These are phyloP conservation scores for Elongisporangium anandrum DNA, from an alignment of 352 stramenopile species.

Conservation along the genomic window DNA sequence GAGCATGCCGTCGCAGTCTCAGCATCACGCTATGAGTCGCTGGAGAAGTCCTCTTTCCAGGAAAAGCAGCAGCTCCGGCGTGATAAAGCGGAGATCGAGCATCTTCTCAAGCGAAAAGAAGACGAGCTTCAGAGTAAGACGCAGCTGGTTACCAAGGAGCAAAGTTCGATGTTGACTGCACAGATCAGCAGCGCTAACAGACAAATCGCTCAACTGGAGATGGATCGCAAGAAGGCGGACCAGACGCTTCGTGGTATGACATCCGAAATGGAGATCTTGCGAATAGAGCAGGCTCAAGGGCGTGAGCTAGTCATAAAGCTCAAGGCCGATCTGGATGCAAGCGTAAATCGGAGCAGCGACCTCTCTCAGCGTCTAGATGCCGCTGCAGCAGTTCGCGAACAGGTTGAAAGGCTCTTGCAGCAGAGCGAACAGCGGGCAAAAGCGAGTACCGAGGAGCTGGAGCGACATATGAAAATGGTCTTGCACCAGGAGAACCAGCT, in stretches of 20 bases:
- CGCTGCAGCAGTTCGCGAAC: not conserved
- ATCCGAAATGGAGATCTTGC: constrained; percentile 7
- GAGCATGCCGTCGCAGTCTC: constrained; percentile 5
- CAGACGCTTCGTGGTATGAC: constrained; percentile 1
- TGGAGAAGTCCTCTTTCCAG: constrained; percentile 15
- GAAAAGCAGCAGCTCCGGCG: constrained; percentile 26
- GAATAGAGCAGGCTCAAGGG: constrained; percentile 13
- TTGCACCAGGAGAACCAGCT: constrained; percentile 44
- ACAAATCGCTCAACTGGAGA: constrained; percentile 7
- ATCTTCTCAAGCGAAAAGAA: constrained; percentile 20
- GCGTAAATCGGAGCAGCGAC: not conserved
- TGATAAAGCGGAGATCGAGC: constrained; percentile 30
- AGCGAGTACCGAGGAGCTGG: constrained; percentile 21
- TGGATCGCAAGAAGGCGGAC: constrained; percentile 1
- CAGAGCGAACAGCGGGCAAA: constrained; percentile 18
- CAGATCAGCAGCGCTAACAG: constrained; percentile 14
- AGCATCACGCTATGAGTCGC: constrained; percentile 7
- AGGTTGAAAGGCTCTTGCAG: constrained; percentile 11
- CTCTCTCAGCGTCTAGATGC: constrained; percentile 4
- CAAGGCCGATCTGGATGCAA: constrained; percentile 8
- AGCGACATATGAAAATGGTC: constrained; percentile 20
- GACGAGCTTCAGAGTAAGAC: constrained; percentile 14
- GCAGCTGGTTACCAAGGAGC: constrained; percentile 11
- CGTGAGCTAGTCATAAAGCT: constrained; percentile 17
- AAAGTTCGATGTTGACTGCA: not conserved